phyloP scores from a whole-genome alignment of 2,329 filamentous ascomycete species.

The Chaetomium strumarium region DNA sequence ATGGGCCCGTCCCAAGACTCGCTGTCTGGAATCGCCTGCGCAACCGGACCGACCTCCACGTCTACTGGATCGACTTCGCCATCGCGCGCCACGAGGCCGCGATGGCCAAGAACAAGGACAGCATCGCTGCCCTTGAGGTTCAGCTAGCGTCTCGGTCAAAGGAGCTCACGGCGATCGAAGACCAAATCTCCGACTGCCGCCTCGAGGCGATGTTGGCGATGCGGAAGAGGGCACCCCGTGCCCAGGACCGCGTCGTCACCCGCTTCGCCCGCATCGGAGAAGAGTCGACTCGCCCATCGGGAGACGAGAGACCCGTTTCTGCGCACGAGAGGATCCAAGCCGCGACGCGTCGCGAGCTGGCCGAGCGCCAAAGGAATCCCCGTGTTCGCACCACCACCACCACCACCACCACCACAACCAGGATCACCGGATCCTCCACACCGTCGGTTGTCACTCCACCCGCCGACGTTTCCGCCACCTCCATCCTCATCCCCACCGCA shows the following conservation, averaged over 20 bases:
- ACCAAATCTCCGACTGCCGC: background rate
- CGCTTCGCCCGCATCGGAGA: background rate
- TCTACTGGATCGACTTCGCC: background rate
- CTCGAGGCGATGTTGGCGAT: background rate
- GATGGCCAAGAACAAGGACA: background rate
- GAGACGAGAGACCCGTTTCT: background rate
- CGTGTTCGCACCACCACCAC: no score
- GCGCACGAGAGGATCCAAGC: background rate
- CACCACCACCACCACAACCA: no score
- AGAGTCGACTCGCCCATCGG: background rate
- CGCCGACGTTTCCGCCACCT: background rate
- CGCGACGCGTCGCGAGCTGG: no score
- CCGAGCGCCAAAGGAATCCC: no score
- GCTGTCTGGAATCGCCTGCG: conserved; percentile 6
- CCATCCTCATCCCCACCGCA: background rate
- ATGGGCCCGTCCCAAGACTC: background rate
- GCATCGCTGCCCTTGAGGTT: conserved; percentile 3
- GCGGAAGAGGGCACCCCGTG: no score
- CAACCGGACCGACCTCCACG: background rate
- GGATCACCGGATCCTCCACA: background rate
- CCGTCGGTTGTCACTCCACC: background rate
- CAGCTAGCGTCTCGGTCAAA: background rate
- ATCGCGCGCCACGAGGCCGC: background rate
- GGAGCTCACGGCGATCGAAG: conserved; percentile 1
- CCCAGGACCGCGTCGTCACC: background rate